A percentile compares a stretch with the other conserved stretches of the same genome.
Evolutionary conservation across 768 basidiomycete species (phyloP).

Genomic region (Suillus placidus): DNA sequence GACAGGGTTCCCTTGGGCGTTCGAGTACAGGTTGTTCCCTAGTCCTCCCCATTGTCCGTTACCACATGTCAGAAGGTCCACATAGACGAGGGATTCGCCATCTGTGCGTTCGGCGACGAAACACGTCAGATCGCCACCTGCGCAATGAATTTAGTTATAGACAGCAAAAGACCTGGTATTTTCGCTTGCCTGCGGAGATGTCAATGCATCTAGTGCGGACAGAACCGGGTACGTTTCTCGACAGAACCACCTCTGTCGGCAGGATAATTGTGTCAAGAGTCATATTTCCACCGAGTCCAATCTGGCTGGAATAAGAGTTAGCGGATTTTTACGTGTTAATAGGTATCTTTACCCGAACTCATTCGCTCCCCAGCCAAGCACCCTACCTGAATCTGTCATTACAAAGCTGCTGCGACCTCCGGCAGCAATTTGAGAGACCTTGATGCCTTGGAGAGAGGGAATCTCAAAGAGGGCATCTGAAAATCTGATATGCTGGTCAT

Average conservation of each 20-base stretch:
- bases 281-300: constrained; percentile 72
- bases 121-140: constrained; percentile 73
- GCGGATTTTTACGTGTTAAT: constrained; percentile 3
- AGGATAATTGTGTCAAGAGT: constrained; percentile 70
- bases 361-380: constrained; percentile 91
- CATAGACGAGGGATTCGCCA: constrained; percentile 35
- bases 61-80: constrained; percentile 75
- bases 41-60: constrained; percentile 85
- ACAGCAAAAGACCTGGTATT: not conserved
- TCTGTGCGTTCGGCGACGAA: constrained; percentile 68
- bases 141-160: not conserved
- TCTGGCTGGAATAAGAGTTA: constrained; percentile 54
- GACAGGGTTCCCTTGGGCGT: constrained; percentile 67
- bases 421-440: constrained; percentile 70
- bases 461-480: constrained; percentile 76
- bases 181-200: constrained; percentile 60
- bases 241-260: constrained; percentile 84
- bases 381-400: constrained; percentile 65
- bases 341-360: constrained; percentile 64
- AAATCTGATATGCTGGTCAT: constrained; percentile 57
- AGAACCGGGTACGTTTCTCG: constrained; percentile 53
- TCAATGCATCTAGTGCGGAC: constrained; percentile 62
- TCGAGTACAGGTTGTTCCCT: constrained; percentile 64
- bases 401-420: constrained; percentile 76
- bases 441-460: constrained; percentile 65